Evolutionary conservation across 1,284 basidiomycete genomes (phyloP), one percentile per base, ranked within the genome.

Genomic region (Trichosporon faecale): DNA sequence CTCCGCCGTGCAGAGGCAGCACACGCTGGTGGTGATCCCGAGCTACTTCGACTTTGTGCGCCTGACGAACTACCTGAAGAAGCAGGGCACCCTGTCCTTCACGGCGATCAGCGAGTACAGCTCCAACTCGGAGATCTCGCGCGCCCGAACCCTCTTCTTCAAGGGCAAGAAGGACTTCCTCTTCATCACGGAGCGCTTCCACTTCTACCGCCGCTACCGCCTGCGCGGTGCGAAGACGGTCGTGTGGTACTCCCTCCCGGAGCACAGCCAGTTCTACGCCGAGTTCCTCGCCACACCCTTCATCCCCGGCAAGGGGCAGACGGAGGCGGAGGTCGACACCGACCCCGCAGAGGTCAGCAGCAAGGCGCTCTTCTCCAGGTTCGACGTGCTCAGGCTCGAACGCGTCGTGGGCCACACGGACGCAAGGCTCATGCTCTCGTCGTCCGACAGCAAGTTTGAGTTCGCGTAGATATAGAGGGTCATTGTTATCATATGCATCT

Each of bases 31-130:
- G 76, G 92, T 98, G 77, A 86, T 99, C 11, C 95, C 97, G 0
- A 95, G 93, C 0, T 98, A 96, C 72, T 97, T 98, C 79, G 97
- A 99, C 84, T 99, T 97, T 83, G 92, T 98, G 66, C 89, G 94
- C 12, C 86, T 99, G 3, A 91, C 93, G 69, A 93, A 95, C 74
- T 86, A 93, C 80, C 90, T 99, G 81, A 88, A 90, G 66, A 93
- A 91, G 79, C 84, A 86, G 69, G 85, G 86, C 31, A 87, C 89
- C n/a, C 86, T 91, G 25, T 88, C 88, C 1, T 95, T 92, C 77
- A 85, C 91, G 1, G 89, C 94, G 14, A 89, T 99, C 64, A 95
- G 94, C 2, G 97, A 99, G 91, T 98, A 99, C 81, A 95, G 94
- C 0, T 89, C 91, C 9, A 94, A 93, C 75, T 89, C 92, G 80